A percentile compares a stretch with the other conserved stretches of the same genome.
Evolutionary conservation across 768 basidiomycete species (phyloP).

Genomic region (Lactarius hatsudake): DNA sequence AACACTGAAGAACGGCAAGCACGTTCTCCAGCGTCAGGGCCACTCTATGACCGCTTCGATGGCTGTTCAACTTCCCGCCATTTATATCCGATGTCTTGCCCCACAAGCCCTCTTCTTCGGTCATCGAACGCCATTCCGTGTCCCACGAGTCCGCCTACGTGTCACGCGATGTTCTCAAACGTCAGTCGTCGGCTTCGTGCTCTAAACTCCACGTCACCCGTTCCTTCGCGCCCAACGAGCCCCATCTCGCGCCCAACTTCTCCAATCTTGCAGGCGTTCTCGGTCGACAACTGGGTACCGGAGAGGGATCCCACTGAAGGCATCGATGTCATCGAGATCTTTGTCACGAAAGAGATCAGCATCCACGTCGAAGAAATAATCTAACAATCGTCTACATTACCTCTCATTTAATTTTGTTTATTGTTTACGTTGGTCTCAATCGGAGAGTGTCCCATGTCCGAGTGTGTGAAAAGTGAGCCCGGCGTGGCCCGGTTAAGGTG

Average conservation of each 20-base stretch:
- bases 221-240: slow-evolving; percentile 10
- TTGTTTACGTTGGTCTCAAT: neutral
- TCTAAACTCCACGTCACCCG: slow-evolving; percentile 9
- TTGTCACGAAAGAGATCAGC: slow-evolving; percentile 18
- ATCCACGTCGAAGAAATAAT: slow-evolving; percentile 3
- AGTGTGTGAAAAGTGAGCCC: slow-evolving; percentile 16
- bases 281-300: slow-evolving; percentile 6
- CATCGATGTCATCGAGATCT: slow-evolving; percentile 19
- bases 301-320: slow-evolving; percentile 19
- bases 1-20: neutral
- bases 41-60: neutral
- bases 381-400: neutral
- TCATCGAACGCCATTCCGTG: slow-evolving; percentile 1
- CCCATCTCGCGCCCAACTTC: slow-evolving; percentile 13
- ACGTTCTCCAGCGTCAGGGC: neutral
- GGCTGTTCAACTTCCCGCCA: neutral
- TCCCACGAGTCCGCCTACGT: slow-evolving; percentile 11
- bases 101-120: slow-evolving; percentile 19
- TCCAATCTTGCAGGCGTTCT: slow-evolving; percentile 12
- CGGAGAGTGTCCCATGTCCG: no score
- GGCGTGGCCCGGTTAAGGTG: slow-evolving; percentile 1
- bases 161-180: slow-evolving; percentile 7
- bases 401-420: neutral
- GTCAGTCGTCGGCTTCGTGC: slow-evolving; percentile 15
- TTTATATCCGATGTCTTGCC: slow-evolving; percentile 16